Percentiles rank a stretch among this genome's conserved stretches.
Conservation (phyloP, 352 stramenopile genomes). For the Globisporangium irregulare region DNA sequence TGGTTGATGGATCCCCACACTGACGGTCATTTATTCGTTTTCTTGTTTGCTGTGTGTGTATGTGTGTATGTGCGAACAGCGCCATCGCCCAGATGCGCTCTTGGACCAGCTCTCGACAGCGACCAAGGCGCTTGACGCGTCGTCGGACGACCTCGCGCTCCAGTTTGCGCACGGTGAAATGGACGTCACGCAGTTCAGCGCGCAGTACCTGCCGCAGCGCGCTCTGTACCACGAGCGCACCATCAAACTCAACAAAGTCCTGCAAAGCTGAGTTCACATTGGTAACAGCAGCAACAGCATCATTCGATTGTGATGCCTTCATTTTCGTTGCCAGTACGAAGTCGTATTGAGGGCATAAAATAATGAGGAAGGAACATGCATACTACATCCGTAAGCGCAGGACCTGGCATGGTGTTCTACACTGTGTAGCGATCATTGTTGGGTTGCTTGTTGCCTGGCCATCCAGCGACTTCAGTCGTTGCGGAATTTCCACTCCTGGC, state of each 20-base stretch:
- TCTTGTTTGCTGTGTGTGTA: not conserved
- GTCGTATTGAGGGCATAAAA: not conserved
- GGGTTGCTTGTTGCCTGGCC: not conserved
- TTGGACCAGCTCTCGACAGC: constrained; percentile 64
- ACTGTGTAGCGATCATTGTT: not conserved
- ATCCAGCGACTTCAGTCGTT: constrained; percentile 22
- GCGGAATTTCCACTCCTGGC: constrained; percentile 85
- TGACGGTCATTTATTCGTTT: constrained; percentile 2
- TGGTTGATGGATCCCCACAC: not conserved
- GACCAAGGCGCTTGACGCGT: constrained; percentile 55
- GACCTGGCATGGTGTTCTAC: not conserved
- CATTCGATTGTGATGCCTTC: not conserved
- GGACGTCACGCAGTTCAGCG: constrained; percentile 60
- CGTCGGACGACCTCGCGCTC: constrained; percentile 68
- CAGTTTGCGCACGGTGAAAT: constrained; percentile 76
- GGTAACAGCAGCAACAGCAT: not conserved
- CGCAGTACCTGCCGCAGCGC: constrained; percentile 61
- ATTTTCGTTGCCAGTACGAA: not conserved
- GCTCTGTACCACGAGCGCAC: constrained; percentile 75
- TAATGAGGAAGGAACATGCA: constrained; percentile 12
- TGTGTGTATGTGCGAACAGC: constrained; percentile 27
- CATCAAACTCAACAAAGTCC: constrained; percentile 66
- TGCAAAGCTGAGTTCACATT: constrained; percentile 22
- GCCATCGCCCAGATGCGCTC: constrained; percentile 64
- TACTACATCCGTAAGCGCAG: not conserved